phyloP scores from a whole-genome alignment of 768 basidiomycete species.

The Lactifluus subvellereus region DNA sequence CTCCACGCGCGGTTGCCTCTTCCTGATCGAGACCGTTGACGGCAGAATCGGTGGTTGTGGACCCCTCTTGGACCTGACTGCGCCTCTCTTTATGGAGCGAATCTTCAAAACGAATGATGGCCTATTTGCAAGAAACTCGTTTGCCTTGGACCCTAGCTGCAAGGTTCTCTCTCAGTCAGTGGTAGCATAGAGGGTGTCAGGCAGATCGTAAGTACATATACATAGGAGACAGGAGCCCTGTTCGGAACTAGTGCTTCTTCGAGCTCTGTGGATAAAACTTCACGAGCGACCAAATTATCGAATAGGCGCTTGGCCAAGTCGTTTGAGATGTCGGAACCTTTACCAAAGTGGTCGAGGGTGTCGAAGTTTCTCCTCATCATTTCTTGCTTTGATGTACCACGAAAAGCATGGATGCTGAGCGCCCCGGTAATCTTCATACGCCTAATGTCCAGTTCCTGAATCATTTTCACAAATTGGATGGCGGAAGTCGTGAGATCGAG shows the following conservation, averaged over 20 bases:
- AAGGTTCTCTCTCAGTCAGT: not conserved
- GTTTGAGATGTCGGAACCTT: constrained; percentile 4
- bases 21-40: constrained; percentile 8
- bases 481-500: constrained; percentile 62
- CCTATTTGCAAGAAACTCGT: constrained; percentile 6
- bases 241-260: not conserved
- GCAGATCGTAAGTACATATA: not conserved
- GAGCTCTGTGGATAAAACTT: constrained; percentile 2
- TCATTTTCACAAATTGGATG: constrained; percentile 40
- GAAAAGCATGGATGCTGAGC: constrained; percentile 15
- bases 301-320: constrained; percentile 12
- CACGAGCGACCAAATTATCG: constrained; percentile 9
- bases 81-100: constrained; percentile 2
- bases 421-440: constrained; percentile 12
- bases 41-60: not conserved
- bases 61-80: not conserved
- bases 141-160: constrained; percentile 15
- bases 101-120: constrained; percentile 6
- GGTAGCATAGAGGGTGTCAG: not conserved
- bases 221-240: constrained; percentile 14
- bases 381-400: constrained; percentile 13
- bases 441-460: constrained; percentile 11
- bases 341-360: constrained; percentile 4
- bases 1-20: not conserved
- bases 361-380: constrained; percentile 7